These are phyloP conservation scores for Phoma herbarum DNA, from an alignment of 2,329 filamentous ascomycete genomes.

Conservation along the genomic window DNA sequence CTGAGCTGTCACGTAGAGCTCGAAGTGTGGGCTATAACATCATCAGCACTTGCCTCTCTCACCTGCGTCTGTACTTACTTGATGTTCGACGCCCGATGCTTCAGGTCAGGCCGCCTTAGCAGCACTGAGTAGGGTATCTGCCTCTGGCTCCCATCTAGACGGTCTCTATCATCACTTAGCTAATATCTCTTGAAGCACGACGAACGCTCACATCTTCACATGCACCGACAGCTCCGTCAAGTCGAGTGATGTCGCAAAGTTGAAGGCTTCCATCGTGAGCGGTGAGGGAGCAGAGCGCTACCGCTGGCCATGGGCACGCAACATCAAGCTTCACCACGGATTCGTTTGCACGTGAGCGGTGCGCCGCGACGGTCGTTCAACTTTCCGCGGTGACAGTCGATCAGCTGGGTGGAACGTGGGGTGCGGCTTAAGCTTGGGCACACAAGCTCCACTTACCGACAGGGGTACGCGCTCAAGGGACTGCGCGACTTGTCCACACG, in stretches of 20 bases:
- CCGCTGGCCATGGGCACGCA: slow-evolving; percentile 34
- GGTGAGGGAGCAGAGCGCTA: slow-evolving; percentile 30
- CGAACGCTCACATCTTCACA: slow-evolving; percentile 66
- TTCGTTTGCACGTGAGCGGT: neutral
- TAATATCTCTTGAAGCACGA: neutral
- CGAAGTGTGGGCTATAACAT: slow-evolving; percentile 73
- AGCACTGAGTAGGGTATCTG: slow-evolving; percentile 80
- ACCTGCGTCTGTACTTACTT: slow-evolving; percentile 59
- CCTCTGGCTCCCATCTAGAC: slow-evolving; percentile 80
- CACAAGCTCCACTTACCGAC: slow-evolving; percentile 9
- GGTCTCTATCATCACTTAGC: slow-evolving; percentile 63
- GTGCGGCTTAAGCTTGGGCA: slow-evolving; percentile 15
- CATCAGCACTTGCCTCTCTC: slow-evolving; percentile 9
- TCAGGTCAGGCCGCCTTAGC: slow-evolving; percentile 78
- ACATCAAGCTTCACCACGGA: slow-evolving; percentile 9
- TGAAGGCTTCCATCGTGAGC: slow-evolving; percentile 85
- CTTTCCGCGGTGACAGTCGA: neutral
- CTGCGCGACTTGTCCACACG: slow-evolving; percentile 24
- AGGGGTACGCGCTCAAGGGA: slow-evolving; percentile 32
- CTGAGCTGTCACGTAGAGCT: slow-evolving; percentile 92
- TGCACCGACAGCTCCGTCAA: slow-evolving; percentile 73
- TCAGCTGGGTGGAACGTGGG: slow-evolving; percentile 20
- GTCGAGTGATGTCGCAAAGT: slow-evolving; percentile 89
- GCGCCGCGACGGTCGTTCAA: neutral
- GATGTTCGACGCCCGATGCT: slow-evolving; percentile 86